A percentile compares a stretch with the other conserved stretches of the same genome.
These are phyloP conservation scores for Ophiostoma ulmi DNA, from an alignment of 2,329 filamentous ascomycete species.

Conservation along the genomic window DNA sequence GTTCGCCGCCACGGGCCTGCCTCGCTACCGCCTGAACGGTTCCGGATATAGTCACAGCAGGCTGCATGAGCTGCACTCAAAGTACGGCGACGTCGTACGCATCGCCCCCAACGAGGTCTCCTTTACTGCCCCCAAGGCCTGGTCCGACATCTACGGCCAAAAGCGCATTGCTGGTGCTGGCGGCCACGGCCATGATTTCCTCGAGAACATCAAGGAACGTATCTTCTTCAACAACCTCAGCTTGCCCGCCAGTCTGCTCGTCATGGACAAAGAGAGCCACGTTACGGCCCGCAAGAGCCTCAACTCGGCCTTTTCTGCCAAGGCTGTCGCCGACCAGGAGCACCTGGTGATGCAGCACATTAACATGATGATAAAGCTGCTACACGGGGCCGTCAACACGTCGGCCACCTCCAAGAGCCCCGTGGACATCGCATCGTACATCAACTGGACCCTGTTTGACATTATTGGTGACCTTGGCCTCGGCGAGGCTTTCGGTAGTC, in stretches of 20 bases:
- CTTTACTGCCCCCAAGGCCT: slow-evolving; percentile 36
- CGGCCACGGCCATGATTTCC: slow-evolving; percentile 2
- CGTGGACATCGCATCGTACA: slow-evolving; percentile 45
- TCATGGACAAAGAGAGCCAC: slow-evolving; percentile 20
- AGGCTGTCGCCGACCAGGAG: slow-evolving; percentile 26
- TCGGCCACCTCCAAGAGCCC: slow-evolving; percentile 10
- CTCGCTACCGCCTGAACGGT: slow-evolving; percentile 7
- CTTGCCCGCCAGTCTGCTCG: slow-evolving; percentile 20
- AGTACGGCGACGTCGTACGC: slow-evolving; percentile 43
- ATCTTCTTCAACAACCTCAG: slow-evolving; percentile 17
- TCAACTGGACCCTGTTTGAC: slow-evolving; percentile 38
- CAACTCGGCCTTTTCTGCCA: slow-evolving; percentile 25
- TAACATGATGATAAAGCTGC: slow-evolving; percentile 19
- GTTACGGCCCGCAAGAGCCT: slow-evolving; percentile 19
- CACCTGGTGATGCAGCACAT: slow-evolving; percentile 21
- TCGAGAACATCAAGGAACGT: slow-evolving; percentile 23
- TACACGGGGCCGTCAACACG: slow-evolving; percentile 18
- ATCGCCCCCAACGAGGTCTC: slow-evolving; percentile 41
- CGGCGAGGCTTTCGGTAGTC: slow-evolving; percentile 40
- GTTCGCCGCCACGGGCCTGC: slow-evolving; percentile 29
- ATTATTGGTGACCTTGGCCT: slow-evolving; percentile 43
- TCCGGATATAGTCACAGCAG: slow-evolving; percentile 14
- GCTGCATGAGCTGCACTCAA: slow-evolving; percentile 31
- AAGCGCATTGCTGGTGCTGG: slow-evolving; percentile 6
- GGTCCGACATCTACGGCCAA: slow-evolving; percentile 34